Percentiles rank a stretch among this genome's conserved stretches.
phyloP scores from a whole-genome alignment of 306 rosid genomes.

The Crotalaria pallida region DNA sequence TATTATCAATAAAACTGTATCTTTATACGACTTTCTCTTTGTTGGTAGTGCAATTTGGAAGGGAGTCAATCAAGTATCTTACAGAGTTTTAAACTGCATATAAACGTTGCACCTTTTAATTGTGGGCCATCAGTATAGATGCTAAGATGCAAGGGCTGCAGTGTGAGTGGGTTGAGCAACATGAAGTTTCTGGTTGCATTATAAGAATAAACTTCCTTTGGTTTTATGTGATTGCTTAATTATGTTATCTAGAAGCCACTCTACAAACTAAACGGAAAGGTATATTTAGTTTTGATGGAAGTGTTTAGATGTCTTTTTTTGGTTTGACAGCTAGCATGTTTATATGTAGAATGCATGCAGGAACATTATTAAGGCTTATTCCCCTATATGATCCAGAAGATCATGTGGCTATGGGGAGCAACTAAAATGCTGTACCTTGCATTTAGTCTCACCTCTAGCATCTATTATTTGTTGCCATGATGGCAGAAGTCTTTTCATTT shows the following conservation, averaged over 20 bases:
- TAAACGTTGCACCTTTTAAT: neutral
- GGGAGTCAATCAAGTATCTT: neutral
- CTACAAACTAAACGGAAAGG: neutral
- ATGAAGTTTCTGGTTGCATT: neutral
- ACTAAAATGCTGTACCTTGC: neutral
- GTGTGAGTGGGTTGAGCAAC: neutral
- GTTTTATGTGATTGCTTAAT: neutral
- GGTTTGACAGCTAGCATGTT: neutral
- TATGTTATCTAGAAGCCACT: neutral
- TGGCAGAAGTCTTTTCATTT: neutral
- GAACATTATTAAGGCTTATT: neutral
- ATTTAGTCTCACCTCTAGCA: neutral
- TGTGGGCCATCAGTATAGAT: neutral
- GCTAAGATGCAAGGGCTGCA: neutral
- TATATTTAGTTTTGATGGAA: neutral
- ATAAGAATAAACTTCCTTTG: neutral
- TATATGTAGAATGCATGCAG: neutral
- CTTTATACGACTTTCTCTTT: slow-evolving; percentile 11
- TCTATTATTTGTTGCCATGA: neutral
- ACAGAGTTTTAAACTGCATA: neutral
- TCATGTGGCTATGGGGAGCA: slow-evolving; percentile 1
- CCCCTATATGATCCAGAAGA: neutral
- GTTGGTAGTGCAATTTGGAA: neutral
- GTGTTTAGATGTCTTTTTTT: neutral
- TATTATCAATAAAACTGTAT: neutral